Conservation (phyloP, 164 flowering plant genomes). For the Kalanchoe fedtschenkoi region DNA sequence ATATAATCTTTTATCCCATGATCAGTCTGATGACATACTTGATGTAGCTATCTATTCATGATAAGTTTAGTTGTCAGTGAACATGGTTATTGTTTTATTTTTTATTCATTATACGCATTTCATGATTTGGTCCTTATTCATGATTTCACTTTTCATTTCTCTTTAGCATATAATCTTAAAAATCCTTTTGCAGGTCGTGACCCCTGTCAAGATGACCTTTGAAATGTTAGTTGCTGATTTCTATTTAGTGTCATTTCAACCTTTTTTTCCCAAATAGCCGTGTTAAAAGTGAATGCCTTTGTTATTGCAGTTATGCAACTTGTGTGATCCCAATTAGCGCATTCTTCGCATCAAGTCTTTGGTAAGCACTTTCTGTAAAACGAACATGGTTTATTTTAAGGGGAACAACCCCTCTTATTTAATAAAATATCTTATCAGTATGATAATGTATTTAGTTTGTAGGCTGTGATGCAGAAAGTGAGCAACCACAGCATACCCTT, state of each 20-base stretch:
- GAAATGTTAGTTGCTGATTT: slow-evolving; percentile 29
- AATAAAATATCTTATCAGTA: background rate
- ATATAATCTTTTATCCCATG: background rate
- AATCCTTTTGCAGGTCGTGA: slow-evolving; percentile 56
- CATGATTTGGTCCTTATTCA: background rate
- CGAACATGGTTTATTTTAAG: background rate
- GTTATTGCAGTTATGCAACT: slow-evolving; percentile 66
- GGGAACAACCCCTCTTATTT: background rate
- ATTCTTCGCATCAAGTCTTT: slow-evolving; percentile 92
- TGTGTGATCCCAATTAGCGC: slow-evolving; percentile 95
- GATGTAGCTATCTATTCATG: background rate
- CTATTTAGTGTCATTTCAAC: background rate
- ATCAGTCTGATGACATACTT: background rate
- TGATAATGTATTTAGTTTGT: background rate
- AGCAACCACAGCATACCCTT: no score
- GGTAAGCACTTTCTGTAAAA: slow-evolving; percentile 40
- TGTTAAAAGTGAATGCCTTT: background rate
- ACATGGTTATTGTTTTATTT: background rate
- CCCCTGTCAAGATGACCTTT: slow-evolving; percentile 97
- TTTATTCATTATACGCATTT: background rate
- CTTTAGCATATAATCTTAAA: background rate
- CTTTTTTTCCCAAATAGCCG: background rate
- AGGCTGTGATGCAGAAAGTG: no score
- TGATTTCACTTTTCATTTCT: background rate
- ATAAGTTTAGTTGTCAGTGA: background rate